Base-by-base conservation (phyloP, 2,329 filamentous ascomycete species). In the Pestalotiopsis sp. region DNA sequence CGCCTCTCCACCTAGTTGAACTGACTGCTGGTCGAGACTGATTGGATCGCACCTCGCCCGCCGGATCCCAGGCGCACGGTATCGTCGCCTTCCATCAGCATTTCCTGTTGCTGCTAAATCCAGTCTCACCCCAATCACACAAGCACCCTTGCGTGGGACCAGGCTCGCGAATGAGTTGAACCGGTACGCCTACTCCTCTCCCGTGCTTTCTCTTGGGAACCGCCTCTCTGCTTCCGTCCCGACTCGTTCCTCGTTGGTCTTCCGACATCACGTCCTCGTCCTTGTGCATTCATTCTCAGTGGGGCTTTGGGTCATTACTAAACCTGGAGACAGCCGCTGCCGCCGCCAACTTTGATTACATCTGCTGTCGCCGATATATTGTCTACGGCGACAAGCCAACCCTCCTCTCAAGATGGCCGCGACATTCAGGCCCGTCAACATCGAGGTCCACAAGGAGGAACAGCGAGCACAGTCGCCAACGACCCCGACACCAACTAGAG, bases 401-500 rank as follows among this genome's bases (percentile, higher is more conserved):
- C 17, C 20, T n/a, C 9, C 14, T n/a, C 45, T 52, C 64, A 67
- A 66, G 25, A 86, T 86, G 85, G 84, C 84, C 73, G 81, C 83
- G 69, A 76, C 83, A 49, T 86, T 86, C 68, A 81, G 82, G 71
- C 81, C 85, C 38, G 84, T 86, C 70, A 86, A 86, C 74, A 75
- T 77, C 62, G 76, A 77, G 68, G 66, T 71, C 60, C 74, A 77
- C 59, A 73, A 73, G 39, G 76, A 75, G 68, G 75, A 77, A 27
- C 70, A 66, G 57, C 69, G 73, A 41, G 73, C 72, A 25, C 70
- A 72, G 31, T 78, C 76, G 58, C 76, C 77, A 1, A 76, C 76
- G 20, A 78, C 70, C 82, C 77, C 86, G 69, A 93, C 91, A 2
- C 91, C 92, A 0, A 93, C 91, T 31, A 86, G 88, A 77, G 82